Percentiles rank a stretch among this genome's conserved stretches.
These are phyloP conservation scores for Penicillium cosmopolitanum DNA, from an alignment of 495 filamentous ascomycete species.

Conservation along the genomic window DNA sequence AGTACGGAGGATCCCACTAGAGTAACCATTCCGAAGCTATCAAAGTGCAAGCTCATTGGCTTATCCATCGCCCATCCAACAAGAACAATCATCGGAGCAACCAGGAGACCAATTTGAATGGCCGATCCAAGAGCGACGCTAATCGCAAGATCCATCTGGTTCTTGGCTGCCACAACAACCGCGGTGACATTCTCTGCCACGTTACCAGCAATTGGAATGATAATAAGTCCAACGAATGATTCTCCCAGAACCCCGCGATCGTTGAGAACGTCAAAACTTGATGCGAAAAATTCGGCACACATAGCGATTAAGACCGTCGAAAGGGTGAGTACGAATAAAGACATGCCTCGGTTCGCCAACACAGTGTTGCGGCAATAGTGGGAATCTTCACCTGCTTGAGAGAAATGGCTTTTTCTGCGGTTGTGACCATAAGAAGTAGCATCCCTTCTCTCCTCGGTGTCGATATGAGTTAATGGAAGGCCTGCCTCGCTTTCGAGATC, in stretches of 20 bases:
- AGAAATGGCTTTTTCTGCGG: not conserved
- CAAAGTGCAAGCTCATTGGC: conserved; percentile 79
- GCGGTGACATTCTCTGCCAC: conserved; percentile 31
- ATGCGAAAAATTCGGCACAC: conserved; percentile 33
- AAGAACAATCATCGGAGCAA: conserved; percentile 40
- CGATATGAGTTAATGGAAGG: conserved; percentile 7
- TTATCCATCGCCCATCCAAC: conserved; percentile 35
- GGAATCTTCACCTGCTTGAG: not conserved
- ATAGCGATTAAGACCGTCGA: conserved; percentile 31
- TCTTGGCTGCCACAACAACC: conserved; percentile 25
- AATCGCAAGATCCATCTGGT: conserved; percentile 30
- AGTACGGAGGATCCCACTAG: conserved; percentile 74
- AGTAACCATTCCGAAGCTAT: conserved; percentile 76
- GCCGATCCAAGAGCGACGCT: conserved; percentile 26
- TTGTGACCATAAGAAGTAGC: not conserved
- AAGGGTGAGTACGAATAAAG: conserved; percentile 16
- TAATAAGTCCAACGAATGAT: conserved; percentile 33
- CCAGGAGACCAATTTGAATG: conserved; percentile 38
- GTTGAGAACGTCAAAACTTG: conserved; percentile 28
- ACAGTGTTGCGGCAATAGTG: conserved; percentile 2
- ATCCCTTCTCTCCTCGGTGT: not conserved
- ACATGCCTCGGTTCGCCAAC: conserved; percentile 6
- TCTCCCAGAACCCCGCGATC: conserved; percentile 16
- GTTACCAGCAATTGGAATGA: conserved; percentile 34
- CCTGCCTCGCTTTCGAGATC: conserved; percentile 7